Base-by-base conservation (phyloP, 192 early-diverging fungal genomes). In the Coemansia sp. region DNA sequence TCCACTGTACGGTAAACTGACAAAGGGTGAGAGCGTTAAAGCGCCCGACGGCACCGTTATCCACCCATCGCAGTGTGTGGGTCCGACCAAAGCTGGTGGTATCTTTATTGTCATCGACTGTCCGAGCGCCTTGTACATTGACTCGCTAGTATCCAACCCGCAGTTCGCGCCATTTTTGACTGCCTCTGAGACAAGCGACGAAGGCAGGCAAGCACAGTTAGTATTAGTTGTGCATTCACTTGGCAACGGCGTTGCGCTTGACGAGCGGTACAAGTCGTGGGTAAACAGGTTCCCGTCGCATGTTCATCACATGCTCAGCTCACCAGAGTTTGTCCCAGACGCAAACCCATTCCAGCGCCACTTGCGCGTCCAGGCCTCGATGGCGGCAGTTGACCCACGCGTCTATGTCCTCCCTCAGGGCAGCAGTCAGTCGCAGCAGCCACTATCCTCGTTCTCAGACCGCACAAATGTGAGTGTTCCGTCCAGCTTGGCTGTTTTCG, bases 301-400 rank as follows among this genome's bases (percentile, higher is more conserved):
- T 29, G 91, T 90, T n/a, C 85, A 91, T 76, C 95, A 95, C 73
- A 87, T 97, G 39, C 79, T 95, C 64, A 87, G 90, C 29, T 84
- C 86, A 62, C 75, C 87, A 18, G 84, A 92, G 22, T 79, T 89
- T 47, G 87, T 87, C 66, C 75, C 90, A 0, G 88, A 92, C 72
- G 85, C 77, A 34, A 81, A 92, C 40, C 87, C 88, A 27, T 95
- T 90, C 84, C 79, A 85, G 66, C 83, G 86, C 22, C 89, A 90
- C 57, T 85, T 92, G 6, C 74, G 76, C 12, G 85, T 87, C 60
- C 88, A 91, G 58, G 78, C 87, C 27, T 89, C 90, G 43, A 78
- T 97, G 60, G 87, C 91, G 6, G 85, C 79, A 13, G 63, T 95
- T 33, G 88, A 93, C 53, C 69, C 85, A 11, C 79, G 66, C 11